phyloP scores from a whole-genome alignment of 192 early-diverging fungal genomes.

The Linnemannia schmuckeri region DNA sequence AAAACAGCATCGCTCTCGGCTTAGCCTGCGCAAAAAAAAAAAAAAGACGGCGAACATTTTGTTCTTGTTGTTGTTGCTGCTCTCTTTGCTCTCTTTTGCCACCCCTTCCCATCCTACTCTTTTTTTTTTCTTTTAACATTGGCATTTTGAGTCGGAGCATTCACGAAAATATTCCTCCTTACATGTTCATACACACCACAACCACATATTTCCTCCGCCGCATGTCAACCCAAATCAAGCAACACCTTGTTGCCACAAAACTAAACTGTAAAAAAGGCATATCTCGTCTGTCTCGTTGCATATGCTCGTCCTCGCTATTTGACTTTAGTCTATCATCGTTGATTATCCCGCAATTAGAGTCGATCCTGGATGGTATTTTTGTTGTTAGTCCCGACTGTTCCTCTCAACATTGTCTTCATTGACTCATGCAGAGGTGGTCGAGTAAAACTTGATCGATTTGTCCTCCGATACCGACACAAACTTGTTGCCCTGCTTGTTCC shows the following conservation, averaged over 20 bases:
- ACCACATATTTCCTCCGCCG: neutral
- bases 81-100: slow-evolving; percentile 8
- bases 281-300: no score
- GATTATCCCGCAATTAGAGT: neutral
- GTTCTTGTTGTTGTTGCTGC: neutral
- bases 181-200: no score
- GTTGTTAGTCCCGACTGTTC: neutral
- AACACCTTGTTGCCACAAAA: neutral
- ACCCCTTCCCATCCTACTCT: neutral
- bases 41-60: neutral
- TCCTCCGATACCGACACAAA: slow-evolving; percentile 84
- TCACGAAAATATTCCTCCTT: neutral
- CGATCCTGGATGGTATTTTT: neutral
- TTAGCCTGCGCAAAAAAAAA: neutral
- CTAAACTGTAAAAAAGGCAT: neutral
- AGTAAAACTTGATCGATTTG: slow-evolving; percentile 65
- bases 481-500: slow-evolving; percentile 80
- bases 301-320: no score
- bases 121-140: neutral
- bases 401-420: no score
- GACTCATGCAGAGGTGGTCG: slow-evolving; percentile 48
- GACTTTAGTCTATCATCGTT: neutral
- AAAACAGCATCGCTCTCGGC: neutral
- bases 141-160: neutral
- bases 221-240: neutral